These are phyloP conservation scores for Carex sylvatica DNA, from an alignment of 202 grass and related monocot genomes.

Conservation along the genomic window DNA sequence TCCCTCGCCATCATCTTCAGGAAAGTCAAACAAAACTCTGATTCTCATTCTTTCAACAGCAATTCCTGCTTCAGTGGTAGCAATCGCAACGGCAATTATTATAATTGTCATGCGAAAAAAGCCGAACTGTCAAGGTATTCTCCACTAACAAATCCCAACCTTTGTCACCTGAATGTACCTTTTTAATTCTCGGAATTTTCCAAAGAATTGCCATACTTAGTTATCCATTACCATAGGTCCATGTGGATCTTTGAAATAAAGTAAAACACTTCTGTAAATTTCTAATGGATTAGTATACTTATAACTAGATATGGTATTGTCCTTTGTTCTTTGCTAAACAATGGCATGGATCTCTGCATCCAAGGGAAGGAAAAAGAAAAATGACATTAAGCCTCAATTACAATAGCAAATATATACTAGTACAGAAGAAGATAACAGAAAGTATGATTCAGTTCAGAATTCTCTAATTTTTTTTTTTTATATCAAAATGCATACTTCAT, in stretches of 20 bases:
- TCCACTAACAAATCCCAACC: neutral
- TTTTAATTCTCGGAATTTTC: too few relatives aligned
- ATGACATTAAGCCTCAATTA: neutral
- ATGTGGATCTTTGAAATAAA: too few relatives aligned
- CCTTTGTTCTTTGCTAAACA: neutral
- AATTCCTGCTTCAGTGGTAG: neutral
- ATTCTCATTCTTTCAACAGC: conserved; percentile 10
- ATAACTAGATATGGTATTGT: too few relatives aligned
- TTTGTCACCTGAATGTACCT: too few relatives aligned
- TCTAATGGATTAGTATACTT: too few relatives aligned
- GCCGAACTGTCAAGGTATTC: neutral
- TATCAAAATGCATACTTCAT: neutral
- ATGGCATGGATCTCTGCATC: neutral
- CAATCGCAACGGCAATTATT: neutral
- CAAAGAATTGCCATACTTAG: too few relatives aligned
- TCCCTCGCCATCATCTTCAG: neutral
- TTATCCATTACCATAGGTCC: too few relatives aligned
- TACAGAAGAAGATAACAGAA: neutral
- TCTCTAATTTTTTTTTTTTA: neutral
- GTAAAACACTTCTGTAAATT: too few relatives aligned
- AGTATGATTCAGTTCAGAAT: neutral
- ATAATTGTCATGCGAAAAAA: neutral
- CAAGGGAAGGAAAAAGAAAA: neutral
- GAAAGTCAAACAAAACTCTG: neutral
- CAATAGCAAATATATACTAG: neutral